Conservation (phyloP, 331 rosid species). For the Malus hybrid region DNA sequence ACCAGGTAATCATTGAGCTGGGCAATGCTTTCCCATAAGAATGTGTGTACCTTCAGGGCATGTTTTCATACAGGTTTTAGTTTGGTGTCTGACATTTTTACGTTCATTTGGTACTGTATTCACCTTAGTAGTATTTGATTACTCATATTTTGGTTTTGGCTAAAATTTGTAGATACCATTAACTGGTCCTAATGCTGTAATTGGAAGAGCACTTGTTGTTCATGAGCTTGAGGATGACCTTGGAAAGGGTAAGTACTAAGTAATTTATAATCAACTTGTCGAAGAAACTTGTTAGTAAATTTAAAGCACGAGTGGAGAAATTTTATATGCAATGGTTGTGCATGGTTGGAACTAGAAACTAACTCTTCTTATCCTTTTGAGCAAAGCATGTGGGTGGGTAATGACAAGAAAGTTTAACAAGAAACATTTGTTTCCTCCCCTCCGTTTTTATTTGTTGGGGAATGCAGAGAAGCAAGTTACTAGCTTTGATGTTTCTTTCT, state of each 20-base stretch:
- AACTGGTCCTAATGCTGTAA: constrained; percentile 53
- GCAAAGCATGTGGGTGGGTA: neutral
- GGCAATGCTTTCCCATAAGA: neutral
- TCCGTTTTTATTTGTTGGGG: neutral
- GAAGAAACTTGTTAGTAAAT: neutral
- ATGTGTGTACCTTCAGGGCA: neutral
- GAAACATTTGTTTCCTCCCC: neutral
- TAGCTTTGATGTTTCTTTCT: neutral
- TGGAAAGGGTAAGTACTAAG: constrained; percentile 54
- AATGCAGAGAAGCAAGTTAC: neutral
- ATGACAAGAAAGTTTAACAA: neutral
- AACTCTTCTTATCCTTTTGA: neutral
- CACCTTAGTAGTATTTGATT: neutral
- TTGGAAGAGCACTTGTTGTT: constrained; percentile 76
- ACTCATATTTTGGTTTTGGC: neutral
- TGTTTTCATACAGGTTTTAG: neutral
- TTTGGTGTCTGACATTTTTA: neutral
- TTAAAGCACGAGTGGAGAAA: neutral
- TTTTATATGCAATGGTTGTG: neutral
- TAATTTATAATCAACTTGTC: neutral
- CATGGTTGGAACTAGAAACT: constrained; percentile 10
- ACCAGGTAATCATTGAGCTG: constrained; percentile 37
- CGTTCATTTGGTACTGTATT: neutral
- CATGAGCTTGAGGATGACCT: constrained; percentile 81
- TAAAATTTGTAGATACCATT: constrained; percentile 57